Evolutionary conservation across 176 grass and related monocot species (phyloP).

Genomic region (Poa annua): DNA sequence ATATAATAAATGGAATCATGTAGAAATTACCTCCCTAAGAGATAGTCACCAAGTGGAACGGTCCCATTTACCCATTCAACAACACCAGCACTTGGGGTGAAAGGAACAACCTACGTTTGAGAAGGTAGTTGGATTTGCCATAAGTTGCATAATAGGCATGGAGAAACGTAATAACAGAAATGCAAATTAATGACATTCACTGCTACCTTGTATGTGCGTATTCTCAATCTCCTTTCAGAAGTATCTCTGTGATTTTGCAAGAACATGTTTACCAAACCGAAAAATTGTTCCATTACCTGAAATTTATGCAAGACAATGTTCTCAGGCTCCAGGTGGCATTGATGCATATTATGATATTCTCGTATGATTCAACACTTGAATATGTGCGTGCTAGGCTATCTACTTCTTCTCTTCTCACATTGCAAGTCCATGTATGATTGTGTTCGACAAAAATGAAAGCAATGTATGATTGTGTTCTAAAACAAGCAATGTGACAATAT

Average conservation of each 20-base stretch:
- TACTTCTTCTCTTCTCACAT: not conserved
- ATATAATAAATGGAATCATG: constrained; percentile 38
- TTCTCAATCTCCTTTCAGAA: constrained; percentile 89
- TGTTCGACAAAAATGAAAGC: not conserved
- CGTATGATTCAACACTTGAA: not conserved
- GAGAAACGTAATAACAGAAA: constrained; percentile 15
- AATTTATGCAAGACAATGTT: constrained; percentile 7
- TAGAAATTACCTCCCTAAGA: constrained; percentile 74
- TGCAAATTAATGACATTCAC: constrained; percentile 17
- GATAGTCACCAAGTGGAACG: constrained; percentile 85
- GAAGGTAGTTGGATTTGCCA: constrained; percentile 25
- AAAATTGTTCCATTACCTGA: constrained; percentile 99
- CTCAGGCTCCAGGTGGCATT: not conserved
- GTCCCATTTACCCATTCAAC: constrained; percentile 98
- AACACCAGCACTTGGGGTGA: constrained; percentile 95
- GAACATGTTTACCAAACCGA: constrained; percentile 93
- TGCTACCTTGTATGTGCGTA: constrained; percentile 92
- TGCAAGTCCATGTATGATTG: not conserved
- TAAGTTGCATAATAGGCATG: constrained; percentile 23
- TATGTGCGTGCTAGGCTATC: not conserved
- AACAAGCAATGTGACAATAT: no score
- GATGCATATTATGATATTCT: not conserved
- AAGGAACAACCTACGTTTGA: constrained; percentile 84
- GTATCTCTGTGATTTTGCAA: constrained; percentile 92
- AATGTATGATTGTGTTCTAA: no score